phyloP scores from a whole-genome alignment of 1,139 yeast genomes.

The Entelexis sorbosivorans region DNA sequence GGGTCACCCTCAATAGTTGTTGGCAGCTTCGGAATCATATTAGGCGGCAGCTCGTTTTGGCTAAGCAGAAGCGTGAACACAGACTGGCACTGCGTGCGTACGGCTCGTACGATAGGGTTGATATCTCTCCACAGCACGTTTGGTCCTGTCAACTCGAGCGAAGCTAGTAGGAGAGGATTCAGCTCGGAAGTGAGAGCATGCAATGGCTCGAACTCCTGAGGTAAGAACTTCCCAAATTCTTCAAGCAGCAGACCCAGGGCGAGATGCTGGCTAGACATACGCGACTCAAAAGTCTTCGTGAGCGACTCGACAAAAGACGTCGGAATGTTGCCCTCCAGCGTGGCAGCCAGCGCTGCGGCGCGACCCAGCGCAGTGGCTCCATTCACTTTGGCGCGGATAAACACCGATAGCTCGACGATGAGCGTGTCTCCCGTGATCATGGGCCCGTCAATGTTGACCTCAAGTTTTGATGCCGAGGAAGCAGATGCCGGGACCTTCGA shows the following conservation, averaged over 20 bases:
- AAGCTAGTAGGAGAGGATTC: constrained; percentile 29
- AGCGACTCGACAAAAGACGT: constrained; percentile 1
- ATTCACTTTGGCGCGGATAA: constrained; percentile 63
- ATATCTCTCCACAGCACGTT: constrained; percentile 40
- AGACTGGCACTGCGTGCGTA: constrained; percentile 80
- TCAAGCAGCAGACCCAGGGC: constrained; percentile 59
- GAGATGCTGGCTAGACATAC: constrained; percentile 73
- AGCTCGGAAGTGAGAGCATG: constrained; percentile 7
- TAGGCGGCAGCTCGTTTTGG: constrained; percentile 55
- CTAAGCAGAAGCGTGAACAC: constrained; percentile 65
- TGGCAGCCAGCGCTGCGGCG: constrained; percentile 33
- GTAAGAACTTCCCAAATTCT: constrained; percentile 47
- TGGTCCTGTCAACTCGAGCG: constrained; percentile 30
- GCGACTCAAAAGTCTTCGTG: constrained; percentile 30
- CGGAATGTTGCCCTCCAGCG: neutral
- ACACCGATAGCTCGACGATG: constrained; percentile 63
- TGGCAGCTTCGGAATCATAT: constrained; percentile 44
- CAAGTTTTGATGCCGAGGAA: constrained; percentile 25
- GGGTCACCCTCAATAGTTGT: constrained; percentile 87
- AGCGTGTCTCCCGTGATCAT: constrained; percentile 85
- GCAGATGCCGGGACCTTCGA: constrained; percentile 29
- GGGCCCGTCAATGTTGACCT: constrained; percentile 82
- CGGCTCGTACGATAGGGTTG: constrained; percentile 74
- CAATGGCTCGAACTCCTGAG: neutral
- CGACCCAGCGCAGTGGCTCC: constrained; percentile 71